These are phyloP conservation scores for Fusarium camptoceras DNA, from an alignment of 2,329 filamentous ascomycete species.

Conservation along the genomic window DNA sequence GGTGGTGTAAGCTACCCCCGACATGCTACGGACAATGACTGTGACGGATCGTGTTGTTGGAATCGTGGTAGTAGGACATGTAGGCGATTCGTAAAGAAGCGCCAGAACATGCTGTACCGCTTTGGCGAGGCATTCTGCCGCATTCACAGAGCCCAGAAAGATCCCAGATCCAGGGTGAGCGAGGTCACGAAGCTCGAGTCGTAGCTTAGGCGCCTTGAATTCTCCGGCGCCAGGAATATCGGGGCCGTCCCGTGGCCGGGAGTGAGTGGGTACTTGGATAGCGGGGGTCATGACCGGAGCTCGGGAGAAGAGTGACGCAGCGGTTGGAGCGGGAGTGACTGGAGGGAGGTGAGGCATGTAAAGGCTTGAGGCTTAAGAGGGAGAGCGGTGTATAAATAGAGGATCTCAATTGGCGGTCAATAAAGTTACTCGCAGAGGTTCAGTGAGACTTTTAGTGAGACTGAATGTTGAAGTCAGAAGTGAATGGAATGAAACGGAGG, in stretches of 20 bases:
- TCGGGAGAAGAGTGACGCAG: constrained; percentile 39
- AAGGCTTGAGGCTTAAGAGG: constrained; percentile 10
- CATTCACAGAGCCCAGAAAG: constrained; percentile 76
- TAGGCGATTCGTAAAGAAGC: constrained; percentile 73
- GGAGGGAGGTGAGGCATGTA: constrained; percentile 44
- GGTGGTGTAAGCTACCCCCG: constrained; percentile 89
- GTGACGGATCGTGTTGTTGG: constrained; percentile 87
- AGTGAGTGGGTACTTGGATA: constrained; percentile 34
- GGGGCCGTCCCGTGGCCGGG: constrained; percentile 28
- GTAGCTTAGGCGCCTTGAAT: constrained; percentile 66
- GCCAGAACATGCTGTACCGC: constrained; percentile 76
- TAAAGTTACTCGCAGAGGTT: not conserved
- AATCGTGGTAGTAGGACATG: constrained; percentile 54
- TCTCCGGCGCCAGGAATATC: constrained; percentile 28
- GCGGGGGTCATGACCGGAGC: constrained; percentile 47
- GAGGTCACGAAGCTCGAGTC: constrained; percentile 70
- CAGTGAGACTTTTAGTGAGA: not conserved
- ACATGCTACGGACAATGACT: constrained; percentile 81
- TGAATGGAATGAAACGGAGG: constrained; percentile 36
- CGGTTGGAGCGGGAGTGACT: constrained; percentile 40
- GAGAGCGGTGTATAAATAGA: not conserved
- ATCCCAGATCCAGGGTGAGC: constrained; percentile 68
- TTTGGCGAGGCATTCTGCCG: constrained; percentile 68
- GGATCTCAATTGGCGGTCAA: not conserved
- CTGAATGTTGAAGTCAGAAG: constrained; percentile 4